These are phyloP conservation scores for Tillandsia leiboldiana DNA, from an alignment of 176 grass and related monocot genomes.

Conservation along the genomic window DNA sequence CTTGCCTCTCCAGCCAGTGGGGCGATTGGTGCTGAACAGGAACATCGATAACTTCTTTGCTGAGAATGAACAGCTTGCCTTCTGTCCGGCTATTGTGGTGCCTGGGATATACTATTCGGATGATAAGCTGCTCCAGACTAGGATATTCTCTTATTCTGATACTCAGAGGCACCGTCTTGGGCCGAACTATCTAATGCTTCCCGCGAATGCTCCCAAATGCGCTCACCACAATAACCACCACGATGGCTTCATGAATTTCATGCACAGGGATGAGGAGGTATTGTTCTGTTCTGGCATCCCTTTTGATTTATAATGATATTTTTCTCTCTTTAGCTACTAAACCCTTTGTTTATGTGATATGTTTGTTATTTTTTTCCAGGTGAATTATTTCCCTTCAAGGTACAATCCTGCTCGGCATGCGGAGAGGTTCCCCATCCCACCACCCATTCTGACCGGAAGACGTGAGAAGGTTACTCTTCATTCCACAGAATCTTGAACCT, in stretches of 20 bases:
- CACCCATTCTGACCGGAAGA: slow-evolving; percentile 37
- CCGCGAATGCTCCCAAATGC: slow-evolving; percentile 82
- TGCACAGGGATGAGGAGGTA: slow-evolving; percentile 99
- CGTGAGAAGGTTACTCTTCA: slow-evolving; percentile 58
- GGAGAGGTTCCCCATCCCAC: slow-evolving; percentile 66
- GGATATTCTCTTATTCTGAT: slow-evolving; percentile 96
- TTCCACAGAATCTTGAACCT: neutral
- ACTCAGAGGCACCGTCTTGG: slow-evolving; percentile 82
- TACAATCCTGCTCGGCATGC: slow-evolving; percentile 72
- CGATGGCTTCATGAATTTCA: slow-evolving; percentile 93
- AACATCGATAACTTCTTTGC: slow-evolving; percentile 96
- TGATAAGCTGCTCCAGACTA: slow-evolving; percentile 97
- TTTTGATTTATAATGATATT: neutral
- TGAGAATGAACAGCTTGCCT: slow-evolving; percentile 98
- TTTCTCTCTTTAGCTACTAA: neutral
- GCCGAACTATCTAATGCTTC: slow-evolving; percentile 87
- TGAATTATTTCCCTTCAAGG: slow-evolving; percentile 93
- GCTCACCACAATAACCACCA: slow-evolving; percentile 96
- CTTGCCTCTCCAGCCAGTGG: slow-evolving; percentile 83
- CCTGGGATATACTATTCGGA: slow-evolving; percentile 93
- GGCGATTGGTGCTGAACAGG: slow-evolving; percentile 75
- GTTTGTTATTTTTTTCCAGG: slow-evolving; percentile 21
- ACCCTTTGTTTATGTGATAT: slow-evolving; percentile 6
- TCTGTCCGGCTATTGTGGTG: slow-evolving; percentile 69
- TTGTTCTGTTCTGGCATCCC: neutral